A percentile compares a stretch with the other conserved stretches of the same genome.
phyloP scores from a whole-genome alignment of 805 yeast genomes.

The Lachancea nothofagi region DNA sequence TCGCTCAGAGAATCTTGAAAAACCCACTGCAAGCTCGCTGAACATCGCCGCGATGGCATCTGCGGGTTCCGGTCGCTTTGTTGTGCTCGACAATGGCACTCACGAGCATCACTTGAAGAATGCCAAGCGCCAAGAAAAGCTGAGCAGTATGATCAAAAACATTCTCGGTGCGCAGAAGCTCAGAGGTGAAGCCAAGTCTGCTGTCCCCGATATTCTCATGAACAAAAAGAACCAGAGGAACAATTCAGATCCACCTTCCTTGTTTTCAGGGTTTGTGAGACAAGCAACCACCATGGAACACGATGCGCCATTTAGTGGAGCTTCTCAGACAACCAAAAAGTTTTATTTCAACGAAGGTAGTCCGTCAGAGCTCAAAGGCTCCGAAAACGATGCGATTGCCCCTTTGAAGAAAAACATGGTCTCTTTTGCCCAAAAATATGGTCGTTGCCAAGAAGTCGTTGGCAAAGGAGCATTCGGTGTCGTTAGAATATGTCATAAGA shows the following conservation, averaged over 20 bases:
- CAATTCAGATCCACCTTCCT: slow-evolving; percentile 54
- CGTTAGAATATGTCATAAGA: slow-evolving; percentile 81
- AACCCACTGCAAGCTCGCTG: slow-evolving; percentile 5
- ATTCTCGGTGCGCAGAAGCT: slow-evolving; percentile 67
- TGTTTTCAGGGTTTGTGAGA: slow-evolving; percentile 59
- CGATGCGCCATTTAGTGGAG: slow-evolving; percentile 34
- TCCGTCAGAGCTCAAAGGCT: background rate
- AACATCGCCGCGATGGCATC: slow-evolving; percentile 9
- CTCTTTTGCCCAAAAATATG: slow-evolving; percentile 82
- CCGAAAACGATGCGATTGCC: slow-evolving; percentile 11
- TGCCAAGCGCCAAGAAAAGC: slow-evolving; percentile 72
- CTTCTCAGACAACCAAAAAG: slow-evolving; percentile 20
- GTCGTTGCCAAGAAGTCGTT: slow-evolving; percentile 88
- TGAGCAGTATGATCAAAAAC: slow-evolving; percentile 69
- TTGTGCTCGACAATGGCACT: slow-evolving; percentile 56
- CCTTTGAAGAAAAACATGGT: slow-evolving; percentile 35
- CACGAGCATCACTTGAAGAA: slow-evolving; percentile 79
- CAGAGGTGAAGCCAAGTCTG: slow-evolving; percentile 65
- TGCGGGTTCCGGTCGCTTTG: slow-evolving; percentile 37
- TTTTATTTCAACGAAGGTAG: background rate
- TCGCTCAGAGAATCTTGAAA: slow-evolving; percentile 1
- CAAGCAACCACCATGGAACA: slow-evolving; percentile 49
- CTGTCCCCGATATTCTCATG: slow-evolving; percentile 60
- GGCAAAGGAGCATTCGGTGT: slow-evolving; percentile 95
- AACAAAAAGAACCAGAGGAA: slow-evolving; percentile 17